Evolutionary conservation across 78 protist species (phyloP), one percentile per base, ranked within the genome.

Genomic region (Speleostelium caveatum): DNA sequence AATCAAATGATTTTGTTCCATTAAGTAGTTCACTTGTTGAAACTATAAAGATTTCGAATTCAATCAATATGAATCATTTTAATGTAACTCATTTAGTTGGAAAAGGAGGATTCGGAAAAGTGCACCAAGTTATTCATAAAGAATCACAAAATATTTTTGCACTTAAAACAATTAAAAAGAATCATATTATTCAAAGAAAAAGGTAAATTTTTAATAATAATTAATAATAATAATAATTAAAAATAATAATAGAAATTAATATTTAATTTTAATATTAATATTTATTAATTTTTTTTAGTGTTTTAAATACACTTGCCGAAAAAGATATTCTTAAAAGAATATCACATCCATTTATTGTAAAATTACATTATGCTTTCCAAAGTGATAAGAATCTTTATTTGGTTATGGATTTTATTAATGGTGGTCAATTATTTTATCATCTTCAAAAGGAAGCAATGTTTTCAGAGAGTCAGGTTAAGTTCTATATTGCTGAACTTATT

Each of bases 311-410:
- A 36, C 22, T 86, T 24, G 75, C 98, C 2, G 98, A 96, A 74
- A 96, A 96, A 68, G 77, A 79, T 45, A 96, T 97, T 49, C 79
- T 97, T 4, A 87, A 91, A 19, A 80, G 24, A 35, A 95, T 97
- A 42, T 58, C 66, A 28, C 92, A 86, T 39, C 98, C 98, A 26
- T 97, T 97, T 86, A 94, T 98, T 55, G 98, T 98, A 1, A 26
- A 42, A 28, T 75, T 98, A 21, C 93, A 96, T 33, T 96, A 95
- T 75, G 96, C 98, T 0, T 98, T 98, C 93, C 99, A 98, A 77
- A 65, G 51, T 73, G 94, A 42, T 56, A 63, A 73, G 68, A 73
- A 89, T 42, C 60, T 96, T 33, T 96, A 89, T 63, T 30, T 96
- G 59, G 94, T 96, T 26, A 71, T 96, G 80, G 96, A 92, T 59